Conservation (phyloP, 176 grass and related monocot genomes). For the Saccharum officinarum region DNA sequence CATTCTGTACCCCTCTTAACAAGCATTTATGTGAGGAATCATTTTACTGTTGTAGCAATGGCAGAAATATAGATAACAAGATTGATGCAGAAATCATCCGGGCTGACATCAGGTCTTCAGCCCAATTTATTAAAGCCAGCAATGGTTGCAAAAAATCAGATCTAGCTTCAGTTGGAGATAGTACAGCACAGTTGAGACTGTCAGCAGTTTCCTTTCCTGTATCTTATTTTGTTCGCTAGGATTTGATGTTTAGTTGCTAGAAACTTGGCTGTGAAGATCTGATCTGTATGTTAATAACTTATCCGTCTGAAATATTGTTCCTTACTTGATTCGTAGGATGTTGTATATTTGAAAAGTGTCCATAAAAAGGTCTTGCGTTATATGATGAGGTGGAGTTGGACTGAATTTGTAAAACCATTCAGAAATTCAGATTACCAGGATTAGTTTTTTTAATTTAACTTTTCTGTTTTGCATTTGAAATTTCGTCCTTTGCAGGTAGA, state of each 20-base stretch:
- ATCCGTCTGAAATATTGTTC: neutral
- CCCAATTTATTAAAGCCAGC: slow-evolving; percentile 2
- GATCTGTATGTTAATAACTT: neutral
- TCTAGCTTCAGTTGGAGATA: slow-evolving; percentile 25
- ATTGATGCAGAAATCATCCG: slow-evolving; percentile 18
- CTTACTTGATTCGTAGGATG: neutral
- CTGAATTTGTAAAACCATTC: neutral
- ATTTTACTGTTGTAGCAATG: neutral
- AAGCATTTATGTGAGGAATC: slow-evolving; percentile 19
- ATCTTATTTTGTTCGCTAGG: slow-evolving; percentile 15
- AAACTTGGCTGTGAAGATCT: neutral
- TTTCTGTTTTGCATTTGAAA: neutral
- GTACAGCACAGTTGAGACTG: neutral
- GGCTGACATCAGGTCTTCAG: slow-evolving; percentile 14
- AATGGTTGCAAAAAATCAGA: neutral
- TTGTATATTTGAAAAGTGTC: neutral
- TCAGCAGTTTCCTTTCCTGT: neutral
- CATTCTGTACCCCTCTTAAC: slow-evolving; percentile 3
- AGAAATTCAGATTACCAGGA: neutral
- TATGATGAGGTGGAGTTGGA: neutral
- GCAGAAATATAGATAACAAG: neutral
- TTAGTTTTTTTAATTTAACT: neutral
- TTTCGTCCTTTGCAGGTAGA: neutral
- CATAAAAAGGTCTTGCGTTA: neutral
- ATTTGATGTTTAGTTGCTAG: neutral